Evolutionary conservation across 2,329 filamentous ascomycete species (phyloP).

Genomic region (Talaromyces rugulosus): DNA sequence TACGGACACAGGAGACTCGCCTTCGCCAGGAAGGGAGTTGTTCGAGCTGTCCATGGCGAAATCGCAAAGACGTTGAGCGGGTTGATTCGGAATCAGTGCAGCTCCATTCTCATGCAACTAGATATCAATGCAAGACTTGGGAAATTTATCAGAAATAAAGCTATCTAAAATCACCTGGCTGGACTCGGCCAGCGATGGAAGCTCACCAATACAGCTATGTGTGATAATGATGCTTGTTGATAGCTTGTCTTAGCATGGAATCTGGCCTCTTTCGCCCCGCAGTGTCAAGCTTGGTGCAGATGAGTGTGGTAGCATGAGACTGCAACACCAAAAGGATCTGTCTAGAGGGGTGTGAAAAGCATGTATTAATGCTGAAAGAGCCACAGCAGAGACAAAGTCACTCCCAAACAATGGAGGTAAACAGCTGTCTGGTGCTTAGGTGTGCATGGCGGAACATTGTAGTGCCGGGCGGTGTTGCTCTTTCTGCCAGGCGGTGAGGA

Average conservation of each 20-base stretch:
- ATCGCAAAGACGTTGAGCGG: background rate
- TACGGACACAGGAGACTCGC: background rate
- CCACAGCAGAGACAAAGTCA: background rate
- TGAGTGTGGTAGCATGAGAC: background rate
- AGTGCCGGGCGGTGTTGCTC: background rate
- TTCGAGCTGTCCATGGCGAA: background rate
- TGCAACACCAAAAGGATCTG: background rate
- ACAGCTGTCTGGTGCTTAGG: background rate
- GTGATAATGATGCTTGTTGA: background rate
- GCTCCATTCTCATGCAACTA: background rate
- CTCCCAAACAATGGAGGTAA: background rate
- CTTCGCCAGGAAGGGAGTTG: background rate
- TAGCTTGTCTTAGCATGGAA: background rate
- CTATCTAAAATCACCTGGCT: background rate
- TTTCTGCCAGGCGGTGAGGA: constrained; percentile 12
- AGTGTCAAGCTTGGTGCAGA: background rate
- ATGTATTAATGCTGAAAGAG: background rate
- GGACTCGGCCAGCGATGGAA: background rate
- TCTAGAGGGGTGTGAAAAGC: background rate
- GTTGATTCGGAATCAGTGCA: background rate
- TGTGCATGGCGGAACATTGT: constrained; percentile 1
- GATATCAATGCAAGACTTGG: background rate
- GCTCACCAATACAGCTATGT: background rate
- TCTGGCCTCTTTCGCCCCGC: background rate
- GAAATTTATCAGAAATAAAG: background rate